phyloP scores from a whole-genome alignment of 345 rosid genomes.

The Cardiospermum halicacabum region DNA sequence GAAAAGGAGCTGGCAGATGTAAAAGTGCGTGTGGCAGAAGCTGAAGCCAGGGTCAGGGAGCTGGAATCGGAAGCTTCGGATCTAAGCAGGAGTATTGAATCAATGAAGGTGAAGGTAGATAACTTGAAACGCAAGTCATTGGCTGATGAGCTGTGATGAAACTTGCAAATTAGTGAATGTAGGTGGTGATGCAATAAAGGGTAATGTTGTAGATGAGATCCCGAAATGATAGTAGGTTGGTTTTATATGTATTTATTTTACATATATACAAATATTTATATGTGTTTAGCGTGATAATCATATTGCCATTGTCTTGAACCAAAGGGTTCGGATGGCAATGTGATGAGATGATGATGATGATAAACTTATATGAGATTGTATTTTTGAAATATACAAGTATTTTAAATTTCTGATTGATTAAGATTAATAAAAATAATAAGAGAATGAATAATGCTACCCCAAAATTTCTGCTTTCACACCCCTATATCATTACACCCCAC shows the following conservation, averaged over 20 bases:
- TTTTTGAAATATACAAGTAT: too few relatives aligned
- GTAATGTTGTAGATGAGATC: constrained; percentile 3
- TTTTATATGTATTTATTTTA: not conserved
- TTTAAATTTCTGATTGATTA: too few relatives aligned
- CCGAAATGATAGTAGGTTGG: constrained; percentile 8
- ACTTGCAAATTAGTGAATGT: not conserved
- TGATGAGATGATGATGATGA: too few relatives aligned
- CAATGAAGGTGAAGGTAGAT: constrained; percentile 21
- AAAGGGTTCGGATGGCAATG: too few relatives aligned
- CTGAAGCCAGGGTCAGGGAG: constrained; percentile 20
- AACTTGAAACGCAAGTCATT: constrained; percentile 25
- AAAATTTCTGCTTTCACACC: too few relatives aligned
- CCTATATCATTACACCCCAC: too few relatives aligned
- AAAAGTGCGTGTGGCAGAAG: constrained; percentile 24
- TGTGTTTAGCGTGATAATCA: not conserved
- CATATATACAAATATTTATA: not conserved
- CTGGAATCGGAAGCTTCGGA: constrained; percentile 31
- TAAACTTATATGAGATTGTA: too few relatives aligned
- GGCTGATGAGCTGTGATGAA: constrained; percentile 31
- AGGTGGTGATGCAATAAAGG: not conserved
- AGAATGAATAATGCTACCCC: too few relatives aligned
- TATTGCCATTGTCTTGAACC: not conserved
- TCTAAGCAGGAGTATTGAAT: constrained; percentile 18
- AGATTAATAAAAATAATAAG: too few relatives aligned
- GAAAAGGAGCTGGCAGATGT: constrained; percentile 30